Conservation (phyloP, 345 rosid species). For the Pistacia atlantica region DNA sequence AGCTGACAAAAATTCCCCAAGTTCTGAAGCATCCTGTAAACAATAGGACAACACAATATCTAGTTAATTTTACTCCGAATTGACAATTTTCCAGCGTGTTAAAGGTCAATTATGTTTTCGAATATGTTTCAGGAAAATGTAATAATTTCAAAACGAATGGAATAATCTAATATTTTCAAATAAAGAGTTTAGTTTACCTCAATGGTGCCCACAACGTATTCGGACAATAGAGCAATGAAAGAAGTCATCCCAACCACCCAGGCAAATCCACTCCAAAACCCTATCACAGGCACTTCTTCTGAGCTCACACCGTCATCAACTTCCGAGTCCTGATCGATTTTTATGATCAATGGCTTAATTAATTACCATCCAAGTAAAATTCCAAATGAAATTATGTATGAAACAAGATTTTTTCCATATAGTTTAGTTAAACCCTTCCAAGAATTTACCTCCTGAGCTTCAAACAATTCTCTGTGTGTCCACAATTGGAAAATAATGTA, state of each 20-base stretch:
- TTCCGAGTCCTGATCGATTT: constrained; percentile 39
- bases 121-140: too few relatives aligned
- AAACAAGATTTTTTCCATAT: neutral
- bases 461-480: constrained; percentile 75
- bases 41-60: neutral
- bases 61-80: neutral
- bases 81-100: too few relatives aligned
- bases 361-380: neutral
- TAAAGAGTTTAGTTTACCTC: constrained; percentile 45
- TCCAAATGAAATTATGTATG: neutral
- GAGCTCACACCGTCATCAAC: constrained; percentile 37
- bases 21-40: constrained; percentile 71
- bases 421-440: too few relatives aligned
- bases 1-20: constrained; percentile 90
- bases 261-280: constrained; percentile 77
- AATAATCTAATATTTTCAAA: too few relatives aligned
- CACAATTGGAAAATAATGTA: constrained; percentile 78
- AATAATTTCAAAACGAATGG: too few relatives aligned
- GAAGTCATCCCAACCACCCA: constrained; percentile 89
- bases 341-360: too few relatives aligned
- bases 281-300: constrained; percentile 67
- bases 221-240: constrained; percentile 70
- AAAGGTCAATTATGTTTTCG: too few relatives aligned
- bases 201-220: constrained; percentile 79
- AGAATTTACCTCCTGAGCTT: constrained; percentile 49